Base-by-base conservation (phyloP, 768 basidiomycete species). In the Trametes maxima region DNA sequence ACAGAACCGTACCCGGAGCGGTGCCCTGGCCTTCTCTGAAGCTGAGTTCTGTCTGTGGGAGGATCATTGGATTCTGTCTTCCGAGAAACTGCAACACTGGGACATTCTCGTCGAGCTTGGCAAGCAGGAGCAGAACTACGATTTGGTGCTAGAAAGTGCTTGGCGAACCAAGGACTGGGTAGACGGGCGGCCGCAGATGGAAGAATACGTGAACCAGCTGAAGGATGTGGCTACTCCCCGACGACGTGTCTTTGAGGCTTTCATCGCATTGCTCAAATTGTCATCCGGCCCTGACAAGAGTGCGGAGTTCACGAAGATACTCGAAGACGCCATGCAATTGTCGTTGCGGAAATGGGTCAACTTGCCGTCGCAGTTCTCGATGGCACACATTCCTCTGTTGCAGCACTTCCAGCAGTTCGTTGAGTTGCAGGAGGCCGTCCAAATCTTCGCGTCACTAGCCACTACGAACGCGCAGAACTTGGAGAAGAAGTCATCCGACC, bases 321-420 rank as follows among this genome's bases (percentile, higher is more conserved):
- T 96, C 40, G 97, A 99, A 72, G 95, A 98, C 65, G 95, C 95
- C 7, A 96, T 96, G 86, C 97, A 99, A 69, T 79, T 98, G 25
- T 89, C 96, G 3, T 83, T 99, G 14, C 87, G 95, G 22, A 99
- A 98, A 81, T 99, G 97, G 97, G 85, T 90, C 56, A 87, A 87
- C 53, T 79, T 99, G 3, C 97, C 97, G 3, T 79, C 85, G 13
- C 85, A 93, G 49, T 81, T 98, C 47, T 94, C 94, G 1, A 81
- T 86, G n/a, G 94, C 94, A 2, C 97, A 99, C 73, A 83, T 98
- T 13, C 95, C 97, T 3, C 79, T 99, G 28, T 79, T 99, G 33
- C 95, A 98, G 72, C 92, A 97, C 73, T 99, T 98, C 80, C 97
- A 99, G 73, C 97, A 98, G 73, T 97, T 97, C 67, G 95, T 99